A percentile compares a stretch with the other conserved stretches of the same genome.
phyloP scores from a whole-genome alignment of 345 rosid genomes.

The Erucastrum elatum region DNA sequence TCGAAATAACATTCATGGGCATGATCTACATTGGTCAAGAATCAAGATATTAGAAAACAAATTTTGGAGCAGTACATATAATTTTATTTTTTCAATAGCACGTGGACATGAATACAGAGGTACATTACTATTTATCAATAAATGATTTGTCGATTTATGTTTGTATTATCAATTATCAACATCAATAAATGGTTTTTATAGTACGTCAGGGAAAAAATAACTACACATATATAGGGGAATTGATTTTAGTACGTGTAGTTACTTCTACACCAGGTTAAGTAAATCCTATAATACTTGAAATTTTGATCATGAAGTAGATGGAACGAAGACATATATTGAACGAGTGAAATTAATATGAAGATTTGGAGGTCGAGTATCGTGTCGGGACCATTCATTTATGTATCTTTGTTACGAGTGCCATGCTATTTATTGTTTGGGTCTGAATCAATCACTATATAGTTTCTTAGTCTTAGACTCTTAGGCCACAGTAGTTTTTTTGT shows the following conservation, averaged over 20 bases:
- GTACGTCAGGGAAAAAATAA: background rate
- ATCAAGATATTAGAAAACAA: background rate
- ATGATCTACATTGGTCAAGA: background rate
- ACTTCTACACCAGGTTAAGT: background rate
- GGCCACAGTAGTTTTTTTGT: background rate
- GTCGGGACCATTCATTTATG: conserved; percentile 3
- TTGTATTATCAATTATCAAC: background rate
- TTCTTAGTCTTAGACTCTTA: background rate
- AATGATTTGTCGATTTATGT: background rate
- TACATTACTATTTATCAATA: background rate
- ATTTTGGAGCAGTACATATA: background rate
- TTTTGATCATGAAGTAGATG: background rate
- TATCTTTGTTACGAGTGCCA: conserved; percentile 21
- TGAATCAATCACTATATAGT: background rate
- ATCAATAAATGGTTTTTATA: background rate
- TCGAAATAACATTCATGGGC: background rate
- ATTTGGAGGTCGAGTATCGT: conserved; percentile 19
- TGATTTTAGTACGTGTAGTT: background rate
- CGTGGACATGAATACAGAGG: background rate
- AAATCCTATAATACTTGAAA: background rate
- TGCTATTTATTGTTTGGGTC: conserved; percentile 15
- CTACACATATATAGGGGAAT: background rate
- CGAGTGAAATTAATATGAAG: background rate
- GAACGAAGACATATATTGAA: background rate
- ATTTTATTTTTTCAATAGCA: background rate